Percentiles rank a stretch among this genome's conserved stretches.
These are phyloP conservation scores for Oehlia diaphana DNA, from an alignment of 192 early-diverging fungal genomes.

Conservation along the genomic window DNA sequence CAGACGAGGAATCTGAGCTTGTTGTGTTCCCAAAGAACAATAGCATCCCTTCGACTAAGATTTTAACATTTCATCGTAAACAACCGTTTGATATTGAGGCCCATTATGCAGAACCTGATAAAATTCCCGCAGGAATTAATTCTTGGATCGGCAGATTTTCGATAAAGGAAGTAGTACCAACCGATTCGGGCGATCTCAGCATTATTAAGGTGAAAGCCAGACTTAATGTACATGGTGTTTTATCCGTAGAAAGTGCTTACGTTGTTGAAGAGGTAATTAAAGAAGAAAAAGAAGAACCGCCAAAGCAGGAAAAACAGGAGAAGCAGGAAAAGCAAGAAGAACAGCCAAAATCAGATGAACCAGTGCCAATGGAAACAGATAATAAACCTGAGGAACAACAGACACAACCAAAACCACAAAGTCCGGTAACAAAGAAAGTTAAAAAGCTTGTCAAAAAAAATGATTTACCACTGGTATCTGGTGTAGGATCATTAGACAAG, in stretches of 20 bases:
- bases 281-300: slow-evolving; percentile 63
- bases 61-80: slow-evolving; percentile 88
- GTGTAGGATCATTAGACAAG: slow-evolving; percentile 59
- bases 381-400: not conserved
- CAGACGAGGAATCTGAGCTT: slow-evolving; percentile 72
- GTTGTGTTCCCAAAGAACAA: slow-evolving; percentile 88
- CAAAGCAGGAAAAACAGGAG: not conserved
- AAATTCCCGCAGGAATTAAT: slow-evolving; percentile 75
- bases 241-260: slow-evolving; percentile 81
- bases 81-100: slow-evolving; percentile 84
- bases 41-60: slow-evolving; percentile 86
- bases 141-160: slow-evolving; percentile 83
- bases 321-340: not conserved
- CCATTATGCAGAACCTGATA: slow-evolving; percentile 67
- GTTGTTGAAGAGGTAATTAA: slow-evolving; percentile 86
- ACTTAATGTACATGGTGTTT: slow-evolving; percentile 82
- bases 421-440: slow-evolving; percentile 72
- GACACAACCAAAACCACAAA: not conserved
- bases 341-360: not conserved
- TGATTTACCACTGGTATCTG: slow-evolving; percentile 72
- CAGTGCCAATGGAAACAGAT: slow-evolving; percentile 27
- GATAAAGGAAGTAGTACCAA: slow-evolving; percentile 77
- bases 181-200: slow-evolving; percentile 63
- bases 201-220: slow-evolving; percentile 91
- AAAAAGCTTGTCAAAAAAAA: slow-evolving; percentile 91